Conservation (phyloP, 2,329 filamentous ascomycete genomes). For the Zymoseptoria brevis region DNA sequence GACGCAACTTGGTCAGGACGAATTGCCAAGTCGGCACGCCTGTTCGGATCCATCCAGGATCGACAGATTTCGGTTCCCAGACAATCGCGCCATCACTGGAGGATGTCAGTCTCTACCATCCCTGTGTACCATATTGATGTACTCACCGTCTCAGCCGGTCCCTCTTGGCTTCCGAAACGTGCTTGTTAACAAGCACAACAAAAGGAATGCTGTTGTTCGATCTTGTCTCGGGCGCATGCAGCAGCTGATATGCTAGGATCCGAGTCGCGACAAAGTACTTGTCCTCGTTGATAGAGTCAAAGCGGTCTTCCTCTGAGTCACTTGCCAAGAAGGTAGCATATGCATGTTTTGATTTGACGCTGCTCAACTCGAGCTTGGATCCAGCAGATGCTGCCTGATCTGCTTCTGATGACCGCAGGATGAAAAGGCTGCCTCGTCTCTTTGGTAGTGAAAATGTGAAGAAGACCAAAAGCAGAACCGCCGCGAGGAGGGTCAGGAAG, state of each 20-base stretch:
- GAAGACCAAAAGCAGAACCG: neutral
- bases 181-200: conserved; percentile 24
- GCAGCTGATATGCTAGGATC: conserved; percentile 26
- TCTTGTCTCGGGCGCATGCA: conserved; percentile 26
- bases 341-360: conserved; percentile 16
- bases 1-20: conserved; percentile 33
- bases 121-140: neutral
- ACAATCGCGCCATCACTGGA: neutral
- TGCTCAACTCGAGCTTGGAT: neutral
- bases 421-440: conserved; percentile 7
- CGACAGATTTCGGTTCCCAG: neutral
- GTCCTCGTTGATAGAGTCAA: conserved; percentile 17
- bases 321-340: conserved; percentile 25
- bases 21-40: conserved; percentile 23
- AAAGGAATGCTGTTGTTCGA: conserved; percentile 21
- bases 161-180: conserved; percentile 21
- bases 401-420: conserved; percentile 9
- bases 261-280: conserved; percentile 26
- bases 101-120: neutral
- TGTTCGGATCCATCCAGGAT: conserved; percentile 2
- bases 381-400: neutral
- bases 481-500: neutral
- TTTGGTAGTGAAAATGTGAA: conserved; percentile 11
- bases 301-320: conserved; percentile 4
- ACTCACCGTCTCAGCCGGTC: conserved; percentile 15